phyloP scores from a whole-genome alignment of 441 rosid genomes.

The Cnidoscolus chayamansa region DNA sequence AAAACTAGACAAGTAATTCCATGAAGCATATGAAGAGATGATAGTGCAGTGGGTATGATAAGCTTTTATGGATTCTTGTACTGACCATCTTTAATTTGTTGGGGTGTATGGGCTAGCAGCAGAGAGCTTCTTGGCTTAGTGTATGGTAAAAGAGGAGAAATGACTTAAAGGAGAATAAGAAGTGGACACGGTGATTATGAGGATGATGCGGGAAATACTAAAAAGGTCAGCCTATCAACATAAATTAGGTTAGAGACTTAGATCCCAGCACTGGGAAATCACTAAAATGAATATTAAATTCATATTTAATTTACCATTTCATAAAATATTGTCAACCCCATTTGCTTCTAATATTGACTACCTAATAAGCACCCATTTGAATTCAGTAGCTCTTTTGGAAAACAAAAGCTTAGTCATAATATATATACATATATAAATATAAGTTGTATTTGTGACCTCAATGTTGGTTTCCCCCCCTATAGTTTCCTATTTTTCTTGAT shows the following conservation, averaged over 20 bases:
- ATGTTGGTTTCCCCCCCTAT: conserved; percentile 22
- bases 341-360: conserved; percentile 24
- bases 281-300: conserved; percentile 23
- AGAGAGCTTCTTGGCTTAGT: background rate
- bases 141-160: too few species aligned
- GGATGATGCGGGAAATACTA: conserved; percentile 48
- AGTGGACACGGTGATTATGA: conserved; percentile 36
- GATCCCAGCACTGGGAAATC: conserved; percentile 37
- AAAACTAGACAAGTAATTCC: too few species aligned
- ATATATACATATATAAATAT: background rate
- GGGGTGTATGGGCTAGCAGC: conserved; percentile 49
- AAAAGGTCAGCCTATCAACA: conserved; percentile 26
- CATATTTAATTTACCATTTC: conserved; percentile 18
- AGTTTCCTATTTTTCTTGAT: conserved; percentile 23
- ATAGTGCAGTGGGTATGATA: background rate
- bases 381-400: conserved; percentile 24
- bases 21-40: too few species aligned
- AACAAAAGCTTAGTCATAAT: conserved; percentile 17
- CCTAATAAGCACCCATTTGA: conserved; percentile 25
- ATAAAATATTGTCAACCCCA: conserved; percentile 30
- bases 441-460: conserved; percentile 1
- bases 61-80: conserved; percentile 10
- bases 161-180: background rate
- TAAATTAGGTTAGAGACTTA: conserved; percentile 31
- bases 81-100: too few species aligned